These are phyloP conservation scores for Plectosphaerella sp. DNA, from an alignment of 2,329 filamentous ascomycete species.

Conservation along the genomic window DNA sequence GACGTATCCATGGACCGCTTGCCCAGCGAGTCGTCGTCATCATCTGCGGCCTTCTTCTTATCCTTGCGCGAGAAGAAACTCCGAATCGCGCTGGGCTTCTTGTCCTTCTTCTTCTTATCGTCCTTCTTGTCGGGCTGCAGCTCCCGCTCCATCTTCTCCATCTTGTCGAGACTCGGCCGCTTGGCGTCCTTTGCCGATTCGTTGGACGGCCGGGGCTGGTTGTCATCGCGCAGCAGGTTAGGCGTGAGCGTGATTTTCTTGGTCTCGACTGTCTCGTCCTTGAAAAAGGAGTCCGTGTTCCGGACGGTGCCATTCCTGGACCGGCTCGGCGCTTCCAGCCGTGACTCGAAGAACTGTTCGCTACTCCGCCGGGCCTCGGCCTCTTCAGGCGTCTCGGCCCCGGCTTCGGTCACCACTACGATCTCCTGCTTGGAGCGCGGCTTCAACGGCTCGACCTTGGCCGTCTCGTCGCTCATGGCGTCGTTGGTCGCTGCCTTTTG, in stretches of 20 bases:
- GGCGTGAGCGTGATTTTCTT: slow-evolving; percentile 97
- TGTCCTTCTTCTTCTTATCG: slow-evolving; percentile 70
- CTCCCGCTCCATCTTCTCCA: slow-evolving; percentile 57
- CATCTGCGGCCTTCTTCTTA: slow-evolving; percentile 51
- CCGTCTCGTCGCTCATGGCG: slow-evolving; percentile 42
- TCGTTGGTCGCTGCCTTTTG: slow-evolving; percentile 24
- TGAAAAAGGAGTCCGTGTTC: slow-evolving; percentile 96
- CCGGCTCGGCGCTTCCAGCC: slow-evolving; percentile 48
- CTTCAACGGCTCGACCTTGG: slow-evolving; percentile 53
- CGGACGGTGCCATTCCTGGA: slow-evolving; percentile 83
- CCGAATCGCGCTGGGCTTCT: slow-evolving; percentile 51
- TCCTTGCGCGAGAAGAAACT: slow-evolving; percentile 61
- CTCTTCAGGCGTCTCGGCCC: slow-evolving; percentile 28
- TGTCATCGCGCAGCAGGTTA: slow-evolving; percentile 83
- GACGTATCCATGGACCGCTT: slow-evolving; percentile 57
- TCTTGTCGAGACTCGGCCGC: slow-evolving; percentile 67
- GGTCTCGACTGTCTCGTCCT: slow-evolving; percentile 90
- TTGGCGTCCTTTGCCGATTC: slow-evolving; percentile 53
- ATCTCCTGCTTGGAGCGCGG: slow-evolving; percentile 37
- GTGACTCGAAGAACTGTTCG: slow-evolving; percentile 63
- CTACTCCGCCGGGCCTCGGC: slow-evolving; percentile 42
- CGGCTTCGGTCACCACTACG: slow-evolving; percentile 14
- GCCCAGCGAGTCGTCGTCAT: slow-evolving; percentile 51
- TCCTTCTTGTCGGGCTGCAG: slow-evolving; percentile 64
- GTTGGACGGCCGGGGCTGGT: slow-evolving; percentile 40